A percentile compares a stretch with the other conserved stretches of the same genome.
These are phyloP conservation scores for Leptographium procerum DNA, from an alignment of 2,329 filamentous ascomycete genomes.

Conservation along the genomic window DNA sequence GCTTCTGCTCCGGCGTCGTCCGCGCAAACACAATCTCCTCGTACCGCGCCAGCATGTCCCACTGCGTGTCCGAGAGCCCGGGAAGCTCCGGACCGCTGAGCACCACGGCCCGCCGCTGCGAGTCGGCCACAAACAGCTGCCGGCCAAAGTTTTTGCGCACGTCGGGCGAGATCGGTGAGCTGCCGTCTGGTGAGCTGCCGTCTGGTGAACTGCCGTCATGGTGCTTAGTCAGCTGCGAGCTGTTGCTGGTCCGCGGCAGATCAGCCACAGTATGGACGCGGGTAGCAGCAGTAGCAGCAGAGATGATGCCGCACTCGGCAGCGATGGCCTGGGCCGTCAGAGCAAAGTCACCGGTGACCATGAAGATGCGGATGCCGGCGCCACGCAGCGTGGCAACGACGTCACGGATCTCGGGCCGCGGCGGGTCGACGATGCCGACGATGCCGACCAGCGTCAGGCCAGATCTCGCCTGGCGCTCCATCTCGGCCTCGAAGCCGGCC, in stretches of 20 bases:
- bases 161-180: no score
- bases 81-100: constrained; percentile 56
- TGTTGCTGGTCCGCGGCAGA: constrained; percentile 10
- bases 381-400: constrained; percentile 55
- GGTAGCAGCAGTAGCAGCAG: constrained; percentile 24
- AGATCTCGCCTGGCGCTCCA: constrained; percentile 39
- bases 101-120: constrained; percentile 40
- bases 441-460: constrained; percentile 61
- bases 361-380: constrained; percentile 65
- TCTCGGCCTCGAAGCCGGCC: constrained; percentile 42
- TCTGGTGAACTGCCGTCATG: no score
- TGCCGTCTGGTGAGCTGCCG: no score
- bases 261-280: constrained; percentile 46
- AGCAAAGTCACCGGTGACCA: constrained; percentile 73
- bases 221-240: neutral
- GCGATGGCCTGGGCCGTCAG: constrained; percentile 66
- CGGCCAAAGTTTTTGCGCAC: neutral
- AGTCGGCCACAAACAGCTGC: neutral
- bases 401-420: constrained; percentile 58
- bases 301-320: constrained; percentile 57
- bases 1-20: constrained; percentile 68
- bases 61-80: constrained; percentile 54
- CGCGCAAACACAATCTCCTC: constrained; percentile 65
- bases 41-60: constrained; percentile 52
- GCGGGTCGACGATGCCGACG: constrained; percentile 68